A percentile compares a stretch with the other conserved stretches of the same genome.
These are phyloP conservation scores for Austroboletus festivus DNA, from an alignment of 768 basidiomycete species.

Conservation along the genomic window DNA sequence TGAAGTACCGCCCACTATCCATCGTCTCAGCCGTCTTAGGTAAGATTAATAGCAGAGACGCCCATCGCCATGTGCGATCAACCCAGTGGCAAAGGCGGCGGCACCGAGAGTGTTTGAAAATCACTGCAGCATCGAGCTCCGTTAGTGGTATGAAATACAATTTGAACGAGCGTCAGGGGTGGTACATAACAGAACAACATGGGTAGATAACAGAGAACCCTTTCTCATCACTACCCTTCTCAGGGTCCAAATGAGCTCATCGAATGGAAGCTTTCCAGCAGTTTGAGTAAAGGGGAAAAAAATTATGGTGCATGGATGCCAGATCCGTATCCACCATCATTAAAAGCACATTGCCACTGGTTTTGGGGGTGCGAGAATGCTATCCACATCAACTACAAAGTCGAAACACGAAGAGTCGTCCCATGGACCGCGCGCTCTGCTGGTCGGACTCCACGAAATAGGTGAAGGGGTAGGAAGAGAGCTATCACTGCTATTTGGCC, in stretches of 20 bases:
- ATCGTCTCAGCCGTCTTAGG: too few relatives aligned
- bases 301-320: not conserved
- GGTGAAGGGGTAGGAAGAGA: constrained; percentile 22
- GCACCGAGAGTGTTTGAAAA: not conserved
- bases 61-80: too few relatives aligned
- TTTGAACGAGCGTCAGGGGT: not conserved
- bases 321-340: not conserved
- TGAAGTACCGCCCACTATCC: too few relatives aligned
- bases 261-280: constrained; percentile 2
- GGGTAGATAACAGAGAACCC: too few relatives aligned
- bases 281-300: not conserved
- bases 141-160: constrained; percentile 1
- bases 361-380: constrained; percentile 43
- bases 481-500: constrained; percentile 9
- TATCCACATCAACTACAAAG: constrained; percentile 44
- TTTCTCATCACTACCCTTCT: not conserved
- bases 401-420: constrained; percentile 49
- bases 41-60: too few relatives aligned
- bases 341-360: constrained; percentile 37
- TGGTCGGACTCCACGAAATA: constrained; percentile 16
- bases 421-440: constrained; percentile 51
- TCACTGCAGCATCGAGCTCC: not conserved
- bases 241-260: not conserved
- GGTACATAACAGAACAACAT: constrained; percentile 3
- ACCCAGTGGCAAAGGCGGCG: too few relatives aligned